Percentiles rank a stretch among this genome's conserved stretches.
phyloP scores from a whole-genome alignment of 2,329 filamentous ascomycete species.

The Niveomyces coronatus region DNA sequence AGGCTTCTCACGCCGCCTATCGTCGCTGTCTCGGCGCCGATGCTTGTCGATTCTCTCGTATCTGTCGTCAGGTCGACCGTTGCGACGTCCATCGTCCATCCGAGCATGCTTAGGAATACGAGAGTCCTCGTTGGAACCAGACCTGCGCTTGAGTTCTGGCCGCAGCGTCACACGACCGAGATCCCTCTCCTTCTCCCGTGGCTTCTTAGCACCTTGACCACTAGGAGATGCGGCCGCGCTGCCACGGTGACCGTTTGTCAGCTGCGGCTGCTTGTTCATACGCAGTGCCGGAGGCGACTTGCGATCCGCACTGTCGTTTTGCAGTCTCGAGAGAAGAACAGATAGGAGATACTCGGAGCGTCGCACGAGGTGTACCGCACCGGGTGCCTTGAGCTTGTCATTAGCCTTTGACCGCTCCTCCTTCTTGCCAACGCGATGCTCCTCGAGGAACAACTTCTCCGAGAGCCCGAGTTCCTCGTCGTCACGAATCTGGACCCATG shows the following conservation, averaged over 20 bases:
- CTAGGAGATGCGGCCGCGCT: constrained; percentile 62
- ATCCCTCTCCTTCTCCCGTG: constrained; percentile 38
- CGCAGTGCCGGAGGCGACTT: constrained; percentile 84
- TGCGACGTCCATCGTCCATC: constrained; percentile 28
- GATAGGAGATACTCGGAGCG: constrained; percentile 91
- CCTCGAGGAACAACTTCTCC: constrained; percentile 93
- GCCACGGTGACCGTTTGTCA: constrained; percentile 50
- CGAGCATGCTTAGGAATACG: constrained; percentile 34
- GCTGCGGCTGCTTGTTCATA: constrained; percentile 66
- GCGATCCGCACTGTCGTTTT: constrained; percentile 63
- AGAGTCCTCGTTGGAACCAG: constrained; percentile 37
- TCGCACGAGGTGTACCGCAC: constrained; percentile 93
- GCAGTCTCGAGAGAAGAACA: constrained; percentile 81
- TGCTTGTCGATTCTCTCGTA: constrained; percentile 23
- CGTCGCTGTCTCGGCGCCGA: constrained; percentile 21
- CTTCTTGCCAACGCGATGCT: constrained; percentile 97
- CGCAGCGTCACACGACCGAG: constrained; percentile 42
- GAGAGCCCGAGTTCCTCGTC: constrained; percentile 75
- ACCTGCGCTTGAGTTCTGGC: constrained; percentile 51
- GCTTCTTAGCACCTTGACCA: constrained; percentile 37
- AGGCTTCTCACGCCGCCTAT: constrained; percentile 14
- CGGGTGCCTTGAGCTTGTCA: constrained; percentile 78
- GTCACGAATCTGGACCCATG: constrained; percentile 90
- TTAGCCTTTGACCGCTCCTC: constrained; percentile 75
- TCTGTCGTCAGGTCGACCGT: constrained; percentile 27